These are phyloP conservation scores for Escallonia rubra DNA, from an alignment of 129 eudicot genomes.

Conservation along the genomic window DNA sequence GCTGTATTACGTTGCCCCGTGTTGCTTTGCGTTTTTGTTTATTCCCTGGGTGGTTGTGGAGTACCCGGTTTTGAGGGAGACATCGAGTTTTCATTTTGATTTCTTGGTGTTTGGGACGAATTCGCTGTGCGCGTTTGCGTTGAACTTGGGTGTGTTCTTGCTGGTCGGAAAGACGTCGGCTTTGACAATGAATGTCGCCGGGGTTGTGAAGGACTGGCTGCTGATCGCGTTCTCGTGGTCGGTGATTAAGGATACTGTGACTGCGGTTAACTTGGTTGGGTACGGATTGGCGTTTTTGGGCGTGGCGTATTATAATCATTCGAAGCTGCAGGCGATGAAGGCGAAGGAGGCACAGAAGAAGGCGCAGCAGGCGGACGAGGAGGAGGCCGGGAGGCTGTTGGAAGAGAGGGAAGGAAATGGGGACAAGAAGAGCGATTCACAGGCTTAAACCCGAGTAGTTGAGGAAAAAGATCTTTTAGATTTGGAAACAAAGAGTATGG, in stretches of 20 bases:
- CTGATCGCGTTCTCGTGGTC: constrained; percentile 79
- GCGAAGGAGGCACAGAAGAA: constrained; percentile 54
- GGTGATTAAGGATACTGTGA: constrained; percentile 73
- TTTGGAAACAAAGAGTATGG: too few relatives aligned
- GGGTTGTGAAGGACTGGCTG: constrained; percentile 74
- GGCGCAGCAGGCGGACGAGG: constrained; percentile 17
- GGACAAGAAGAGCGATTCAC: background rate
- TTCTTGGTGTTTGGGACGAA: constrained; percentile 58
- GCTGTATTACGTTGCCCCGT: constrained; percentile 57
- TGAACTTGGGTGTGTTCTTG: constrained; percentile 66
- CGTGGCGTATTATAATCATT: constrained; percentile 50
- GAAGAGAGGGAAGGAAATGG: background rate
- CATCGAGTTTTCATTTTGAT: constrained; percentile 33
- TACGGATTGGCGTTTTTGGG: constrained; percentile 70
- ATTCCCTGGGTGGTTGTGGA: constrained; percentile 71
- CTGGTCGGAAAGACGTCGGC: constrained; percentile 85
- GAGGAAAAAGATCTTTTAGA: too few relatives aligned
- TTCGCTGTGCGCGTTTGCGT: constrained; percentile 55
- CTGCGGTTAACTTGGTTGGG: constrained; percentile 56
- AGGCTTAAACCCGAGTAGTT: too few relatives aligned
- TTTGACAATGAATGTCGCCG: constrained; percentile 82
- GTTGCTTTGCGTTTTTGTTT: constrained; percentile 42
- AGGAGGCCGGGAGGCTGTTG: constrained; percentile 10
- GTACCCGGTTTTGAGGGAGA: constrained; percentile 33
- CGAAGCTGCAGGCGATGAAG: constrained; percentile 53